These are phyloP conservation scores for Leccinum subtestaceum DNA, from an alignment of 768 basidiomycete species.

Conservation along the genomic window DNA sequence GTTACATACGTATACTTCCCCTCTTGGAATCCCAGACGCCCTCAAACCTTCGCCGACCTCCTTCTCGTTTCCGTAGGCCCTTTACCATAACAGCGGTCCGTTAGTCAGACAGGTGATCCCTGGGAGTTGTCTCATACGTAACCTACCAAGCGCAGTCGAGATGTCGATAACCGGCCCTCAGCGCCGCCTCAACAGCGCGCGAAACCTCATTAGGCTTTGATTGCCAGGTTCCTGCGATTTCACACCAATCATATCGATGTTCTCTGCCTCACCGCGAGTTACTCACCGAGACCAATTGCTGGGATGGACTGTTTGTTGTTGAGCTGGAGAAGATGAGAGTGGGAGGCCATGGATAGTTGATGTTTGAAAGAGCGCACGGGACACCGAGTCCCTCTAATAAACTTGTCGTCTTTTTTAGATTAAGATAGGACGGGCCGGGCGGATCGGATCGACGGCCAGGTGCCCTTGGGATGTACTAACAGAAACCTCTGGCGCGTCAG, in stretches of 20 bases:
- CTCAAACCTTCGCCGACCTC: conserved; percentile 82
- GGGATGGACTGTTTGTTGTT: conserved; percentile 60
- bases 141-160: conserved; percentile 65
- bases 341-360: conserved; percentile 34
- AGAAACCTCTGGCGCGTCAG: background rate
- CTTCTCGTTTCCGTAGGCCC: conserved; percentile 75
- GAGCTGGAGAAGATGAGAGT: conserved; percentile 51
- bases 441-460: conserved; percentile 14
- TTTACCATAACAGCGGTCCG: conserved; percentile 10
- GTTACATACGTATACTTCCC: conserved; percentile 60
- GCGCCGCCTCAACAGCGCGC: conserved; percentile 67
- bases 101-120: conserved; percentile 17
- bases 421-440: conserved; percentile 16
- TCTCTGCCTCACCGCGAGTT: conserved; percentile 21
- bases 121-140: background rate
- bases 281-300: conserved; percentile 54
- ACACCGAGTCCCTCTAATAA: background rate
- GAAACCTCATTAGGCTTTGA: conserved; percentile 69
- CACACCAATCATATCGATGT: background rate
- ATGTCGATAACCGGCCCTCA: conserved; percentile 77
- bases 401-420: background rate
- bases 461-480: background rate
- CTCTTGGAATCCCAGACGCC: conserved; percentile 71
- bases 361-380: conserved; percentile 1
- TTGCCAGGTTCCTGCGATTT: conserved; percentile 71